These are phyloP conservation scores for Eucalyptus rudis DNA, from an alignment of 345 rosid genomes.

Conservation along the genomic window DNA sequence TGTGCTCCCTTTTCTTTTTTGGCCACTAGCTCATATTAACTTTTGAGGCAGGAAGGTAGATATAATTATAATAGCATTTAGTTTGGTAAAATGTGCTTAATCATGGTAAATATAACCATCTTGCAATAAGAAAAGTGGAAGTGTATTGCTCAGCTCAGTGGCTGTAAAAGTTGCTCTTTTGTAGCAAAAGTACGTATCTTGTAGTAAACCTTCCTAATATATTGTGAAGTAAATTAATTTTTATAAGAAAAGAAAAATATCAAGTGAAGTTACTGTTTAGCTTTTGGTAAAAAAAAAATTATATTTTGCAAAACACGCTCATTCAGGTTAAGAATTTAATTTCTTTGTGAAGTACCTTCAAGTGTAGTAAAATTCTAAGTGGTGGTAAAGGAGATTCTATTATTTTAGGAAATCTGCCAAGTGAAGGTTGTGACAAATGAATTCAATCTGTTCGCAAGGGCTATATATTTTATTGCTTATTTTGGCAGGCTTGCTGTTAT, in stretches of 20 bases:
- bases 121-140: not conserved
- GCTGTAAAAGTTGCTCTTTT: not conserved
- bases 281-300: not conserved
- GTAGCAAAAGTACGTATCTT: not conserved
- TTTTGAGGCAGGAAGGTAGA: not conserved
- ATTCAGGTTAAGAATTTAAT: not conserved
- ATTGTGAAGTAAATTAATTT: not conserved
- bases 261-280: not conserved
- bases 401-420: not conserved
- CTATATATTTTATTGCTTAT: not conserved
- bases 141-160: not conserved
- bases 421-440: not conserved
- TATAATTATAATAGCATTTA: not conserved
- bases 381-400: not conserved
- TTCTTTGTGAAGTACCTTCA: not conserved
- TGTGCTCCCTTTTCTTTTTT: not conserved
- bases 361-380: not conserved
- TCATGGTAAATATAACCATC: not conserved
- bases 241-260: not conserved
- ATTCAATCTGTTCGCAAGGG: not conserved
- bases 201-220: not conserved
- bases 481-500: constrained; percentile 55
- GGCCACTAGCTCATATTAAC: not conserved
- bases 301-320: not conserved
- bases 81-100: not conserved